Evolutionary conservation across 2,329 filamentous ascomycete genomes (phyloP), one percentile per base, ranked within the genome.

Genomic region (Alternaria metachromatica): DNA sequence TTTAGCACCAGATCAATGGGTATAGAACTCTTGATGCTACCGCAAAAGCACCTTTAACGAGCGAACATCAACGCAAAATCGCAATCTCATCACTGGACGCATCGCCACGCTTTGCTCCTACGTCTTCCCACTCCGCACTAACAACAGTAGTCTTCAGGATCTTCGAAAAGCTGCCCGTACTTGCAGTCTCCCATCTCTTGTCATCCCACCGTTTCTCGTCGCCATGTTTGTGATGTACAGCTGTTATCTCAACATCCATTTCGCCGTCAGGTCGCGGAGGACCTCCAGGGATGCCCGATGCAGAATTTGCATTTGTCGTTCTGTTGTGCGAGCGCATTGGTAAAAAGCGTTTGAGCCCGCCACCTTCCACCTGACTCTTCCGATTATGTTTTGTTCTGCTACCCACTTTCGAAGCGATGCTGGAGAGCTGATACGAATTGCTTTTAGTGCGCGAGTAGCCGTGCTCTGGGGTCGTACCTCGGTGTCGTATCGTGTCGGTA

Each of bases 91-190:
- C 73, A 25, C 59, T 51, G 0, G 58, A 63, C 26, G 41, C 62
- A 44, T 71, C 70, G 26, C 62, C 51, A 44, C 70, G 70, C 46
- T 66, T 69, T 7, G 62, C 57, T 30, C 71, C 63, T 6, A 69
- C 68, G 55, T 78, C 76, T 46, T 78, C 75, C 76, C 76, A 79
- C 46, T 76, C 74, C 6, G 77, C 72, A 65, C 72, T 77, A 4
- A 79, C 71, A 11, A 76, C 76, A 5, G 76, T 79, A 5, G 77
- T 79, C 63, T 78, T 79, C 62, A 79, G 54, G 28, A 79, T 79
- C 62, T 77, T 77, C 3, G 76, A 72, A 55, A 75, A 71, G 48
- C 72, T 78, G 2, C 72, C 76, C 18, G 68, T 77, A 57, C 76
- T 79, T 44, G 74, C 73, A 1, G 70, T 73, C 44, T 79, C 76